Conservation (phyloP, 768 basidiomycete genomes). For the Tulasnella sp. region DNA sequence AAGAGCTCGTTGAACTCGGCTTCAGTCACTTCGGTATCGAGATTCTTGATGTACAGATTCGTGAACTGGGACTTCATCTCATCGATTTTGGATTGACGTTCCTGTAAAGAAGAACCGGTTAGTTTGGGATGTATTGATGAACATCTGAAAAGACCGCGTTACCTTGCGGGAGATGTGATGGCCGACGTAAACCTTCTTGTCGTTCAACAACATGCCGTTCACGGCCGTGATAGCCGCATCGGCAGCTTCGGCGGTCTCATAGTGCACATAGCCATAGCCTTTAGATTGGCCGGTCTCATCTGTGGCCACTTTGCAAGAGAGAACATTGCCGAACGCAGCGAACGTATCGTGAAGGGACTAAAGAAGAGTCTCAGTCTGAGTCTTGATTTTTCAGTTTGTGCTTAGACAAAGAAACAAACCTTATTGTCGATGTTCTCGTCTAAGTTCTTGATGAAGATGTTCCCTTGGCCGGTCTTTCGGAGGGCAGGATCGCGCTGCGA, state of each 20-base stretch:
- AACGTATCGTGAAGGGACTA: slow-evolving; percentile 99
- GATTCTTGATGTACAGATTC: slow-evolving; percentile 97
- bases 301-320: slow-evolving; percentile 98
- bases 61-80: slow-evolving; percentile 97
- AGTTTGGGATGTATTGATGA: neutral
- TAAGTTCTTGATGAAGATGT: slow-evolving; percentile 99
- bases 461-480: slow-evolving; percentile 98
- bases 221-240: slow-evolving; percentile 95
- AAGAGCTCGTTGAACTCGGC: slow-evolving; percentile 84
- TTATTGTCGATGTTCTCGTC: slow-evolving; percentile 98
- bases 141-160: slow-evolving; percentile 14
- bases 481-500: slow-evolving; percentile 99
- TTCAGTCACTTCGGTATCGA: slow-evolving; percentile 72
- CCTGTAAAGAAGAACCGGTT: slow-evolving; percentile 36
- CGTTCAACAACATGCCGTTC: slow-evolving; percentile 98
- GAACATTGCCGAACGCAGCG: slow-evolving; percentile 94
- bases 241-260: slow-evolving; percentile 94
- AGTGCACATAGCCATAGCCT: slow-evolving; percentile 98
- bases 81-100: slow-evolving; percentile 96
- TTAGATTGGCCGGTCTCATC: slow-evolving; percentile 93
- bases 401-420: slow-evolving; percentile 32
- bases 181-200: slow-evolving; percentile 99
- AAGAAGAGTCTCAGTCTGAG: neutral
- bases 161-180: slow-evolving; percentile 96
- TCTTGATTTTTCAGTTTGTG: neutral